A percentile compares a stretch with the other conserved stretches of the same genome.
Evolutionary conservation across 2,329 filamentous ascomycete species (phyloP).

Genomic region (Hypoxylon sp.): DNA sequence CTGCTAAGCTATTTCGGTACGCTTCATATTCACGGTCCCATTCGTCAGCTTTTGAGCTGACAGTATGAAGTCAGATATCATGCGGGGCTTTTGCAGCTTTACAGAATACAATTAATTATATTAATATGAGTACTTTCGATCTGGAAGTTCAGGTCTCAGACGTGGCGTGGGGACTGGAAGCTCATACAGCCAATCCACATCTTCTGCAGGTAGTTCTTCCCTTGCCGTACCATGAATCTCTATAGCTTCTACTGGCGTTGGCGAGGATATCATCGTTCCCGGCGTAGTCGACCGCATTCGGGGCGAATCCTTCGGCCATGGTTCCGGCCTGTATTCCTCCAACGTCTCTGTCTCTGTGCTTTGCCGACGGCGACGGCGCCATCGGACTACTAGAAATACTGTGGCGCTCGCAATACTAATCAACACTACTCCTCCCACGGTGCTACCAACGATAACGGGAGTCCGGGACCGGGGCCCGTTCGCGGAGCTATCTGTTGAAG

Average conservation of each 20-base stretch:
- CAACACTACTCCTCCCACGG: slow-evolving; percentile 47
- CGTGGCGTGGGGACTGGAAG: slow-evolving; percentile 46
- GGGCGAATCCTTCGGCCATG: slow-evolving; percentile 47
- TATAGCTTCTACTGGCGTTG: slow-evolving; percentile 34
- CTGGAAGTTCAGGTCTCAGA: slow-evolving; percentile 47
- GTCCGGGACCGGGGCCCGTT: slow-evolving; percentile 23
- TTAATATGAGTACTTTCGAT: slow-evolving; percentile 49
- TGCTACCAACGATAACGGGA: slow-evolving; percentile 48
- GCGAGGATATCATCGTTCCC: slow-evolving; percentile 29
- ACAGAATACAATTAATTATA: slow-evolving; percentile 32
- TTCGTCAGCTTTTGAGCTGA: slow-evolving; percentile 11
- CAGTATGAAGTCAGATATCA: slow-evolving; percentile 19
- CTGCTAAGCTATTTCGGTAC: slow-evolving; percentile 11
- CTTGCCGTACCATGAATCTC: slow-evolving; percentile 37
- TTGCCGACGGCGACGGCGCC: slow-evolving; percentile 28
- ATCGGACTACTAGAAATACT: slow-evolving; percentile 34
- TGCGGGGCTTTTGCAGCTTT: slow-evolving; percentile 7
- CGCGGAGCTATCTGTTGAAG: slow-evolving; percentile 20
- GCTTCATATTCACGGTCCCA: slow-evolving; percentile 10
- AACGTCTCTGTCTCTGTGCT: slow-evolving; percentile 37
- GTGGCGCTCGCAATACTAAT: slow-evolving; percentile 30
- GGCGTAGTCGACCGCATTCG: slow-evolving; percentile 39
- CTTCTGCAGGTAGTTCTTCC: slow-evolving; percentile 45
- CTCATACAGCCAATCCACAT: slow-evolving; percentile 48
- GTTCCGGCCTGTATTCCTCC: slow-evolving; percentile 51